Conservation (phyloP, 2,329 filamentous ascomycete species). For the Trichoderma arundinaceum region DNA sequence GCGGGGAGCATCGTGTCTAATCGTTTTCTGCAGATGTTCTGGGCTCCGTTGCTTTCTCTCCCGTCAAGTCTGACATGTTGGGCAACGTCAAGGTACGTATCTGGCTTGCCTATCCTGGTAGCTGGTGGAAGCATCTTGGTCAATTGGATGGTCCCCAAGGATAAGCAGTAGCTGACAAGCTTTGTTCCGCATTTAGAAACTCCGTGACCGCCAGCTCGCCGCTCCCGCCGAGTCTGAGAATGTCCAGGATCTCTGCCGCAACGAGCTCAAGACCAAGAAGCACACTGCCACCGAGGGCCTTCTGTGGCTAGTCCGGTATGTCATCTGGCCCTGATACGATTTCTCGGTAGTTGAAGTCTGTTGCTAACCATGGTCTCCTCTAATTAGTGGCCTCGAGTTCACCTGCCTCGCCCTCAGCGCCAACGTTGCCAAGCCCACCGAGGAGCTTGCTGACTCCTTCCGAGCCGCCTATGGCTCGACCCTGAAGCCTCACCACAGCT, state of each 20-base stretch:
- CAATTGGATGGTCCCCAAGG: background rate
- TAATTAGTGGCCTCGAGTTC: slow-evolving; percentile 83
- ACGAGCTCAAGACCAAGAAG: slow-evolving; percentile 89
- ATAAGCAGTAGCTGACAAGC: slow-evolving; percentile 34
- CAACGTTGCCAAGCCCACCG: slow-evolving; percentile 69
- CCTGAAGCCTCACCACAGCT: slow-evolving; percentile 89
- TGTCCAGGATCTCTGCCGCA: slow-evolving; percentile 81
- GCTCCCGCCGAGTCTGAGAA: slow-evolving; percentile 80
- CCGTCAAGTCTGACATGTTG: slow-evolving; percentile 88
- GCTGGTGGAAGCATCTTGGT: background rate
- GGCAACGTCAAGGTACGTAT: slow-evolving; percentile 82
- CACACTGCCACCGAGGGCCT: slow-evolving; percentile 88
- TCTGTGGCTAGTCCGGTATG: slow-evolving; percentile 86
- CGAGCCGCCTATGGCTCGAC: slow-evolving; percentile 81
- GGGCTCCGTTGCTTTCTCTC: slow-evolving; percentile 77
- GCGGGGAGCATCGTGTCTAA: background rate
- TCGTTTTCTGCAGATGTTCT: slow-evolving; percentile 57
- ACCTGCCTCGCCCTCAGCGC: slow-evolving; percentile 81
- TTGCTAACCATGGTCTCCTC: slow-evolving; percentile 3
- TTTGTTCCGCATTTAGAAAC: slow-evolving; percentile 66
- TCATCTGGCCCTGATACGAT: background rate
- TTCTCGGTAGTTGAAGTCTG: background rate
- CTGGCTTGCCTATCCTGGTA: slow-evolving; percentile 50
- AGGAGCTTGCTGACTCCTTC: slow-evolving; percentile 89
- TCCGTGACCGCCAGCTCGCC: slow-evolving; percentile 80